Conservation (phyloP, 2,329 filamentous ascomycete species). For the Cercospora sp. region DNA sequence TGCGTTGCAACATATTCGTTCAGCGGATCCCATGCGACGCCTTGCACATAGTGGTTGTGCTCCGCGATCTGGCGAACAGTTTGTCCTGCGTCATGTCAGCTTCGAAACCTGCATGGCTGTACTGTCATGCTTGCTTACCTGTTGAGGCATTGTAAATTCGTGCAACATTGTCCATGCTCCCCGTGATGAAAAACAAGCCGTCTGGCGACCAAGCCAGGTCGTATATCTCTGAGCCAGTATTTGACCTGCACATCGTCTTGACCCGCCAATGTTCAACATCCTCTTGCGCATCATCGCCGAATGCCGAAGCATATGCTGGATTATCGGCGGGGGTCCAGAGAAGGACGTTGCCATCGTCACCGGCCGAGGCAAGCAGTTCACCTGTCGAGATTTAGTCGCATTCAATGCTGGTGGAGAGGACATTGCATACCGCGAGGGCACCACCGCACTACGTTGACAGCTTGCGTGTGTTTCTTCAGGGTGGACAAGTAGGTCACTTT, state of each 20-base stretch:
- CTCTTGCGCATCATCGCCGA: slow-evolving; percentile 82
- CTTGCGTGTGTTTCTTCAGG: slow-evolving; percentile 89
- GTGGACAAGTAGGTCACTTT: slow-evolving; percentile 92
- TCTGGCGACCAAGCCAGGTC: slow-evolving; percentile 99
- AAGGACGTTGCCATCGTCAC: slow-evolving; percentile 95
- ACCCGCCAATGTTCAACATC: slow-evolving; percentile 97
- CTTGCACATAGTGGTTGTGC: slow-evolving; percentile 97
- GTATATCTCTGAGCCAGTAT: slow-evolving; percentile 87
- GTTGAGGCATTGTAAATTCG: slow-evolving; percentile 94
- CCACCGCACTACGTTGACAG: slow-evolving; percentile 97
- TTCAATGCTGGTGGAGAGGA: not conserved
- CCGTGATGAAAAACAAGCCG: slow-evolving; percentile 91
- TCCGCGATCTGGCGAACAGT: slow-evolving; percentile 92
- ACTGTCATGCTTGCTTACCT: slow-evolving; percentile 55
- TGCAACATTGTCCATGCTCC: slow-evolving; percentile 98
- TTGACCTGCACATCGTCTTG: slow-evolving; percentile 96
- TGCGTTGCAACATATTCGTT: slow-evolving; percentile 99
- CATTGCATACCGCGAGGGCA: slow-evolving; percentile 74
- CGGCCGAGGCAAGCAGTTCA: slow-evolving; percentile 89
- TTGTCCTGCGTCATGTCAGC: slow-evolving; percentile 48
- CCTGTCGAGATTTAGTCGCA: slow-evolving; percentile 54
- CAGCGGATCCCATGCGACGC: slow-evolving; percentile 95
- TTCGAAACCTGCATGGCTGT: not conserved
- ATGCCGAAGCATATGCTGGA: slow-evolving; percentile 60
- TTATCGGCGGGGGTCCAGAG: slow-evolving; percentile 90